Evolutionary conservation across 2,329 filamentous ascomycete species (phyloP), one percentile per base, ranked within the genome.

Genomic region (Ilyonectria mors-panacis): DNA sequence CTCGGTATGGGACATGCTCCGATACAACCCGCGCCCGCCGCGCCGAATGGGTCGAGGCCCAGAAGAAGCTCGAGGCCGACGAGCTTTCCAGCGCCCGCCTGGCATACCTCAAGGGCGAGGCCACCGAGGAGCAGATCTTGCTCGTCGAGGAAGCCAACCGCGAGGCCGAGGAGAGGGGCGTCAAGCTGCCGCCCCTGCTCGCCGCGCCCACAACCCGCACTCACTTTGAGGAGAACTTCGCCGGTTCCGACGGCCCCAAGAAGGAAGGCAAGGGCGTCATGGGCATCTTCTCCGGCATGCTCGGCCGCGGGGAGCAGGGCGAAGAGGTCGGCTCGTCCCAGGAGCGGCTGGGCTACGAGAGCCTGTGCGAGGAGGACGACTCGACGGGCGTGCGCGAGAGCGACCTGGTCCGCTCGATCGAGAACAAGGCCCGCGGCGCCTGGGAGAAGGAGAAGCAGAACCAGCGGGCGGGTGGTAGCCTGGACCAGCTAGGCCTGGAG

Each of bases 1-100:
- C 82, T 88, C 88, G 39, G 85, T 88, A 19, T 85, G 83, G 81
- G 88, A 90, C 78, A 90, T 90, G 88, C 82, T 89, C 67, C 82
- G 84, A 60, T 87, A 87, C 79, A 90, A 90, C 83, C 83, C 86
- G 85, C 74, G 85, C 86, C 80, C 87, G 88, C 74, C 87, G 87
- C 75, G 81, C 80, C 75, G 88, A 90, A 78, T 90, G 89, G 82
- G 76, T 86, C 74, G 85, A 87, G 65, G 82, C 87, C 61, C 87
- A 89, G 75, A 83, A 84, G 78, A 81, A 84, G 67, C 81, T 89
- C 76, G 83, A 85, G 58, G 84, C 82, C 73, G 87, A 89, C 80
- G 83, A 83, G 70, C 85, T 90, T 63, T 84, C 87, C 70, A 83
- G 84, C 68, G 88, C 88, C 57, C 87, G 88, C 33, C 80, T 90